Base-by-base conservation (phyloP, 2,329 filamentous ascomycete species). In the Clonostachys rhizophaga region DNA sequence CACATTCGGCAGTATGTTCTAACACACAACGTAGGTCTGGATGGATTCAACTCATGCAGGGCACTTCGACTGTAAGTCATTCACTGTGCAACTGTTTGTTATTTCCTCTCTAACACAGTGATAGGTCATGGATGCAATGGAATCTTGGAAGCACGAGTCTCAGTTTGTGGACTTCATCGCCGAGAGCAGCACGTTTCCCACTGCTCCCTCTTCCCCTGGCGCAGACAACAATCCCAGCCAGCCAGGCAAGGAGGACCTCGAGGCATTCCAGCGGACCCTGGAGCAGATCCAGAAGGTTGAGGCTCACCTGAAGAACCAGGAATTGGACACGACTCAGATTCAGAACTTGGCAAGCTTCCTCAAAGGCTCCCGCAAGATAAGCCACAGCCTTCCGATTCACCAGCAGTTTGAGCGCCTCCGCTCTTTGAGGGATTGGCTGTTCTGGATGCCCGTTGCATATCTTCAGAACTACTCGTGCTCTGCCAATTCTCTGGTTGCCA, bases 1-100 rank as follows among this genome's bases (percentile, higher is more conserved):
- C 24, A 16, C 8, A n/a, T 10, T 33, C 34, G 20, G 20, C 20
- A 34, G 14, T 35, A 39, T 40, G 30, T 42, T 37, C 35, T 40
- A 30, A 45, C 18, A 16, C 34, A 34, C 34, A 11, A 17, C 24
- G 42, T 63, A 95, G 91, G 88, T 86, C 86, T 65, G 88, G 86
- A 68, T 97, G 92, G 92, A 90, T 87, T 52, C 91, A 91, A 55
- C 74, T 96, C 50, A 94, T 96, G 76, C 88, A 92, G 60, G 92
- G 91, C 50, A 91, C 91, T 50, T 90, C 88, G 47, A 91, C 89
- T 47, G 90, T 91, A 80, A 70, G 86, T 74, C 36, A 47, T 39
- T 16, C 8, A 40, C 36, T 39, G 35, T 13, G 18, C 24, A 30
- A 10, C 3, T 30, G 24, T 30, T 30, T 8, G 24, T 10, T 30